Conservation (phyloP, 1,139 yeast genomes). For the Hanseniaspora uvarum region DNA sequence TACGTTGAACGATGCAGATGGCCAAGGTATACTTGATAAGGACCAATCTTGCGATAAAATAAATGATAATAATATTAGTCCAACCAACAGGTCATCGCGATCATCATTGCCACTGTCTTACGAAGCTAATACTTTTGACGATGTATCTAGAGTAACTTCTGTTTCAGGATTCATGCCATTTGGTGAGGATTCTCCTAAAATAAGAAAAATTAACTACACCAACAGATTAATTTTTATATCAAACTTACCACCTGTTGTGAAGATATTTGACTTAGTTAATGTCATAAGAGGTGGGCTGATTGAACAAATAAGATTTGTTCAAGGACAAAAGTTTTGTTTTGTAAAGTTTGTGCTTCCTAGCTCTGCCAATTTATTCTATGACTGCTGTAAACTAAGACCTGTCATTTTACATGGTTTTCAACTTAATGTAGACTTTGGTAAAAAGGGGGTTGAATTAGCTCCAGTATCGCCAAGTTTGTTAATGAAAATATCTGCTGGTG, state of each 20-base stretch:
- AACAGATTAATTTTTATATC: constrained; percentile 85
- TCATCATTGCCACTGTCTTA: not conserved
- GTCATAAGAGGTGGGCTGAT: constrained; percentile 86
- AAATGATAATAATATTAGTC: not conserved
- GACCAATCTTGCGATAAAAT: not conserved
- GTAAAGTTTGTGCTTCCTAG: constrained; percentile 83
- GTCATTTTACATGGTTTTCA: constrained; percentile 69
- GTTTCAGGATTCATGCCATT: not conserved
- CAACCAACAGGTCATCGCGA: not conserved
- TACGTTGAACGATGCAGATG: not conserved
- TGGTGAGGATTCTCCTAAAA: not conserved
- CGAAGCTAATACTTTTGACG: not conserved
- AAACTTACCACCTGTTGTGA: constrained; percentile 72
- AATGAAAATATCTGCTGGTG: constrained; percentile 86
- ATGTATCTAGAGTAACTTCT: not conserved
- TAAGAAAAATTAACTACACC: constrained; percentile 38
- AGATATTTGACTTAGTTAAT: constrained; percentile 86
- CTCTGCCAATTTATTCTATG: constrained; percentile 75
- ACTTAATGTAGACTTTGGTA: constrained; percentile 93
- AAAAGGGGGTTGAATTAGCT: constrained; percentile 54
- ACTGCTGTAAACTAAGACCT: constrained; percentile 70
- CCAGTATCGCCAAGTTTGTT: constrained; percentile 73
- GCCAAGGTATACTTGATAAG: not conserved
- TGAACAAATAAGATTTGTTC: constrained; percentile 60
- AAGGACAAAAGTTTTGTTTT: constrained; percentile 86